Base-by-base conservation (phyloP, 164 flowering plant genomes). In the Kalanchoe fedtschenkoi region DNA sequence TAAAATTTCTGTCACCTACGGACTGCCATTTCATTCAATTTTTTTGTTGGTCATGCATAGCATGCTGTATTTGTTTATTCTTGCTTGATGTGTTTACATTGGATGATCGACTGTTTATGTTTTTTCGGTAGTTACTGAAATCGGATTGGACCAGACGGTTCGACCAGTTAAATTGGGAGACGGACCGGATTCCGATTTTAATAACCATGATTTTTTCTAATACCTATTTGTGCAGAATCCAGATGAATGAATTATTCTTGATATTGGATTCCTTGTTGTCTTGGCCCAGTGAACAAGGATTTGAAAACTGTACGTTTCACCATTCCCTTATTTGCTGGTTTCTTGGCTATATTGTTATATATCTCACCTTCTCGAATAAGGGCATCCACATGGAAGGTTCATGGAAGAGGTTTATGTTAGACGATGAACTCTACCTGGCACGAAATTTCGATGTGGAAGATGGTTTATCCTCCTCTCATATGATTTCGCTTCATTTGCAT, bases 171-270 rank as follows among this genome's bases (percentile, higher is more conserved):
- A n/a, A n/a, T n/a, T n/a, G n/a, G n/a, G n/a, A n/a, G n/a, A n/a
- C n/a, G n/a, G n/a, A n/a, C n/a, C n/a, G n/a, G n/a, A n/a, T n/a
- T n/a, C n/a, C n/a, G n/a, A n/a, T n/a, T n/a, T n/a, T n/a, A n/a
- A n/a, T n/a, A n/a, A n/a, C n/a, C n/a, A n/a, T n/a, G n/a, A n/a
- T 34, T 58, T 24, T 58, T 21, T 33, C 38, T 58, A n/a, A 32
- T 19, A 33, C 24, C 30, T 6, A 33, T 19, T 37, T 58, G 28
- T 63, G 61, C 89, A 91, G 98, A 87, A 85, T 93, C 58, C 96
- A 90, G 76, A 95, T 90, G 69, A 66, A 76, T 42, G 98, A 93
- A 72, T 82, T n/a, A 72, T 82, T 81, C 66, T 47, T 93, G 76
- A 65, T 88, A 58, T 74, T 88, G 60, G 97, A 89, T 57, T 70